Conservation (phyloP, 2,329 filamentous ascomycete species). For the Arthrocladium fulminans region DNA sequence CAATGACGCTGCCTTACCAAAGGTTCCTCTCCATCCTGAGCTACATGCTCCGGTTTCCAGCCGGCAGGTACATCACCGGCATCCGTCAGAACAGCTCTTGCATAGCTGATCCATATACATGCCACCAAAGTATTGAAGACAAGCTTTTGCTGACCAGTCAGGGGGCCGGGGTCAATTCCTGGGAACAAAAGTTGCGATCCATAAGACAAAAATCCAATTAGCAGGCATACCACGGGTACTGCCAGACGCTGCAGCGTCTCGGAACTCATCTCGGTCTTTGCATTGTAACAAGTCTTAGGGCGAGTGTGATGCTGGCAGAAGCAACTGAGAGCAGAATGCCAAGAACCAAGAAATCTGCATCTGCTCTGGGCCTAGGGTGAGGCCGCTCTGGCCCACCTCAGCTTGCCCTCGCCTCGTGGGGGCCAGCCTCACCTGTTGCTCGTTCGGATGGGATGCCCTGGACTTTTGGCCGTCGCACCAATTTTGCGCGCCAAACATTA, state of each 20-base stretch:
- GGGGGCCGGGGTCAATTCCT: conserved; percentile 45
- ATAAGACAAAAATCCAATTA: conserved; percentile 53
- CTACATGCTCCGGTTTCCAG: conserved; percentile 26
- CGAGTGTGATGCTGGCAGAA: no score
- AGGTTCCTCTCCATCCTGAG: conserved; percentile 15
- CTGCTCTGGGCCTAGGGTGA: no score
- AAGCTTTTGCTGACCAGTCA: conserved; percentile 36
- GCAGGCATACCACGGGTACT: conserved; percentile 43
- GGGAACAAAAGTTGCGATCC: conserved; percentile 51
- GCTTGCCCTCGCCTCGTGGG: no score
- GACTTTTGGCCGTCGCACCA: no score
- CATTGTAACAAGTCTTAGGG: background rate
- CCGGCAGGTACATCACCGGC: conserved; percentile 46
- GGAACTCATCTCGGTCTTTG: background rate
- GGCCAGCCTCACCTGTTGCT: no score
- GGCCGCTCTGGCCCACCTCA: no score
- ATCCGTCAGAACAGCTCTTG: conserved; percentile 49
- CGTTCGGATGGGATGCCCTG: no score
- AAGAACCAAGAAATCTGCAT: no score
- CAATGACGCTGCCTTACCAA: conserved; percentile 45
- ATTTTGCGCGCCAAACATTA: no score
- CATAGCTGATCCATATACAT: conserved; percentile 52
- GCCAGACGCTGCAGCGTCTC: conserved; percentile 32
- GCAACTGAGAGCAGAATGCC: no score
- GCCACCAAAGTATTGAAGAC: conserved; percentile 46